These are phyloP conservation scores for Coprinopsis marcescibilis DNA, from an alignment of 768 basidiomycete species.

Conservation along the genomic window DNA sequence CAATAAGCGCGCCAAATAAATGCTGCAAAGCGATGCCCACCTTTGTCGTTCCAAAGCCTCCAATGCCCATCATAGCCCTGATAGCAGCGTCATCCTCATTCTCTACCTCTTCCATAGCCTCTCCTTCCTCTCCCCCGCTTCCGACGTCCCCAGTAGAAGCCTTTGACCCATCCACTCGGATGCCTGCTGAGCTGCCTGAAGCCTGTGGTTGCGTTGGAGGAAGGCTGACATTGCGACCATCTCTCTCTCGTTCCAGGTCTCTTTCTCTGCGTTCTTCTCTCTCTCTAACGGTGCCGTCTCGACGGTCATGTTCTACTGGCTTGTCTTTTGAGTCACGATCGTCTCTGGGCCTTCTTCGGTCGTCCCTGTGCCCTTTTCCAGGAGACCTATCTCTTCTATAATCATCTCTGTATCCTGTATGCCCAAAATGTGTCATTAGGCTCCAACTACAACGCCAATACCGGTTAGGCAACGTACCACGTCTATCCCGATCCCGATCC, in stretches of 20 bases:
- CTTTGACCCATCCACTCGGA: too few relatives aligned
- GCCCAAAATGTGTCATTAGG: not conserved
- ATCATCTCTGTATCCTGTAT: conserved; percentile 4
- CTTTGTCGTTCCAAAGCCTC: conserved; percentile 87
- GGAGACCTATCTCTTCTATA: conserved; percentile 3
- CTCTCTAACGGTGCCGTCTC: conserved; percentile 27
- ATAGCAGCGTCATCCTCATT: conserved; percentile 73
- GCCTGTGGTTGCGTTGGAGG: too few relatives aligned
- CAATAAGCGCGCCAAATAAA: not conserved
- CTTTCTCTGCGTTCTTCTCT: conserved; percentile 30
- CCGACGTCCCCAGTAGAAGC: too few relatives aligned
- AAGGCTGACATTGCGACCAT: conserved; percentile 17
- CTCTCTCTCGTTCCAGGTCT: conserved; percentile 30
- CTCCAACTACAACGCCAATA: not conserved
- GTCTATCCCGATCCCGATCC: conserved; percentile 31
- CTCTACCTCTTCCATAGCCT: conserved; percentile 45
- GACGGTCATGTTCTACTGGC: conserved; percentile 27
- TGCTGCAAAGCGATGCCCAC: conserved; percentile 31
- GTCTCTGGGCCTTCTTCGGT: conserved; percentile 21
- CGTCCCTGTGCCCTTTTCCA: conserved; percentile 4
- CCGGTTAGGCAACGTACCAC: conserved; percentile 11
- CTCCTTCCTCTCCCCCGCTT: conserved; percentile 39
- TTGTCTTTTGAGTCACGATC: conserved; percentile 29
- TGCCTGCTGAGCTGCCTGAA: too few relatives aligned
- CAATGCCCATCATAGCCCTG: conserved; percentile 87